Evolutionary conservation across 139 green algal genomes (phyloP), one percentile per base, ranked within the genome.

Genomic region (Eudorina sp.): DNA sequence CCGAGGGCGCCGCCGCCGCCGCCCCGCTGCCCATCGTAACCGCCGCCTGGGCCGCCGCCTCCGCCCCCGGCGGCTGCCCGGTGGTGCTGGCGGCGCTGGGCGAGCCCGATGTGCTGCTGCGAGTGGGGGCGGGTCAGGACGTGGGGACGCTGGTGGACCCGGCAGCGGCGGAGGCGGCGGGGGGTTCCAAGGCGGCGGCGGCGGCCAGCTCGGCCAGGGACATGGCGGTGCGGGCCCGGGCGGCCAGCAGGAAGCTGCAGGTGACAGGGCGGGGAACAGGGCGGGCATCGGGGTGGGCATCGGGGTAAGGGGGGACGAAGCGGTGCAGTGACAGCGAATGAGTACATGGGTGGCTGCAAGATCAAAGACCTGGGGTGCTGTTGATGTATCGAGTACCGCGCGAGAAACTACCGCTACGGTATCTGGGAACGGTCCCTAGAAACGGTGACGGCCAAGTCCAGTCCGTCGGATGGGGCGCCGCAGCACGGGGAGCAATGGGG

Each of bases 201-300:
- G 66, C 84, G 21, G 84, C 70, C 72, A 84, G 66, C 75, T 80
- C 16, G 9, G 70, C 78, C 1, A 68, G 87, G 2, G 87, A 91
- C 69, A 88, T 91, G 87, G 87, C 70, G 64, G 48, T 93, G 53
- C 89, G 91, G n/a, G 97, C 97, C 0, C 91, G 97, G 9, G 86
- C 85, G 29, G 96, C 97, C 31, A 97, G 94, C 2, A 90, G 97
- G 27, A 90, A 93, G 81, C 94, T 99, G 75, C 95, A 98, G 89
- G 80, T 76, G 79, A 74, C 19, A 31, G 29, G 62, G 62, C 8
- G 7, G 62, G 5, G n/a, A 41, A 11, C 29, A 41, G 62, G 4
- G 4, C 5, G 6, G 58, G 58, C 11, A 5, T 7, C 14, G 9
- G 58, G 60, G 60, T 36, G 60, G 27, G 11, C 3, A 23, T 64